Evolutionary conservation across 768 basidiomycete species (phyloP), one percentile per base, ranked within the genome.

Genomic region (Sporobolomyces pararoseus): DNA sequence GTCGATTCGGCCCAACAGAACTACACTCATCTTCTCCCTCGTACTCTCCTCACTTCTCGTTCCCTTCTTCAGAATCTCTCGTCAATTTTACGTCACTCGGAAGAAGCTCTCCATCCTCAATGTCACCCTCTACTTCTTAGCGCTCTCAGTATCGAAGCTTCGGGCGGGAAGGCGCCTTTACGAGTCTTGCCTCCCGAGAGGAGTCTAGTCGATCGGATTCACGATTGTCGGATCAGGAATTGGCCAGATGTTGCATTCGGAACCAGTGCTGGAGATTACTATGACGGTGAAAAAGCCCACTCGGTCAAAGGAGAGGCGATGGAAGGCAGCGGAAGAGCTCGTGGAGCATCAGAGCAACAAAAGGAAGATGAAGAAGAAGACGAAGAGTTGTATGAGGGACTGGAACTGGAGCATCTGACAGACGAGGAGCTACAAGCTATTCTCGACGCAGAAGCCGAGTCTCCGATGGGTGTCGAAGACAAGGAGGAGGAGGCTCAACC

Each of bases 91-190:
- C 14, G 13, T 7, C 14, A 49, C 37, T 25, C 65, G 19, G 31
- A 34, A 9, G 52, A 65, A 21, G 35, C 54, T 5, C 27, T 67
- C 0, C 65, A 63, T 35, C 61, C 70, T 0, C 19, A 31, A 10
- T 71, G 70, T 51, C 70, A 71, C 62, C 62, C 65, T 7, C 25
- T 71, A 31, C 55, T 71, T 13, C 51, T 71, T 14, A 37, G 37
- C 6, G 65, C 65, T 32, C 44, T 71, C 4, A 42, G 51, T 34
- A 14, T 52, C n/a, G 55, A 62, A 16, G 27, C n/a, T n/a, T n/a
- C 61, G 19, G 17, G 34, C 2, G 27, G 27, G 19, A 31, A 7
- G 0, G 7, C 53, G 0, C 70, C 69, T 4, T n/a, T 70, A 6
- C 52, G 63, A n/a, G 39, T 70, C 23, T 31, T 70, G 17, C 69